A percentile compares a stretch with the other conserved stretches of the same genome.
phyloP scores from a whole-genome alignment of 2,329 filamentous ascomycete species.

The Pseudocercospora macadamiae region DNA sequence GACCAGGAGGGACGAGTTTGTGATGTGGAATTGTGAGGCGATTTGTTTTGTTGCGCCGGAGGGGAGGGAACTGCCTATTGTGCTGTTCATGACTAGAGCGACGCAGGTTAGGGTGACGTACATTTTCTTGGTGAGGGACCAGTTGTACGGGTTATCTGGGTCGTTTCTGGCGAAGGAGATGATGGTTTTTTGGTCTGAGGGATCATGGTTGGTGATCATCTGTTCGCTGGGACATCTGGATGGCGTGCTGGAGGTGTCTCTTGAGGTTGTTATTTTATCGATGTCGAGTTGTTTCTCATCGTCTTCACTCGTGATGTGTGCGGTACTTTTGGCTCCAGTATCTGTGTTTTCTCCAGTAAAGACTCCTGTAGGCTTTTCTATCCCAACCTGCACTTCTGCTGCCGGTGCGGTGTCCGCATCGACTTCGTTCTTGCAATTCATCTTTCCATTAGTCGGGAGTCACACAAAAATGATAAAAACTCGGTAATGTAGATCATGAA shows the following conservation, averaged over 20 bases:
- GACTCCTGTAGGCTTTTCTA: constrained; percentile 8
- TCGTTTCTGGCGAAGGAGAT: constrained; percentile 46
- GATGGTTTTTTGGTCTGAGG: constrained; percentile 21
- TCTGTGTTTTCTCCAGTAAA: constrained; percentile 16
- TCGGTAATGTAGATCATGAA: no score
- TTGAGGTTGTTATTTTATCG: not conserved
- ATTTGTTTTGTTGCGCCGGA: constrained; percentile 66
- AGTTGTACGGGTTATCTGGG: constrained; percentile 48
- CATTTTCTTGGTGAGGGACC: constrained; percentile 52
- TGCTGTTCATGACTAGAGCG: constrained; percentile 67
- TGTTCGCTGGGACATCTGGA: constrained; percentile 21
- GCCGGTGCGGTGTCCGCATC: constrained; percentile 47
- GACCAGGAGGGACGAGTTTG: constrained; percentile 46
- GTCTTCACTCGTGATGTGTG: constrained; percentile 15
- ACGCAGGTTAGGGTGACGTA: constrained; percentile 60
- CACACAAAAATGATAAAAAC: not conserved
- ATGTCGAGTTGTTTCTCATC: constrained; percentile 23
- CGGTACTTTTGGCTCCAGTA: not conserved
- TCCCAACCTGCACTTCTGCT: constrained; percentile 11
- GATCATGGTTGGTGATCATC: no score
- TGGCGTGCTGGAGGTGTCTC: constrained; percentile 29
- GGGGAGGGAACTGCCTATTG: constrained; percentile 66
- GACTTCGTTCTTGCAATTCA: constrained; percentile 3
- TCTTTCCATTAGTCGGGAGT: not conserved
- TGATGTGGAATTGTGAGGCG: constrained; percentile 59